Evolutionary conservation across 805 yeast genomes (phyloP).

Genomic region (Zygosaccharomyces bailii): DNA sequence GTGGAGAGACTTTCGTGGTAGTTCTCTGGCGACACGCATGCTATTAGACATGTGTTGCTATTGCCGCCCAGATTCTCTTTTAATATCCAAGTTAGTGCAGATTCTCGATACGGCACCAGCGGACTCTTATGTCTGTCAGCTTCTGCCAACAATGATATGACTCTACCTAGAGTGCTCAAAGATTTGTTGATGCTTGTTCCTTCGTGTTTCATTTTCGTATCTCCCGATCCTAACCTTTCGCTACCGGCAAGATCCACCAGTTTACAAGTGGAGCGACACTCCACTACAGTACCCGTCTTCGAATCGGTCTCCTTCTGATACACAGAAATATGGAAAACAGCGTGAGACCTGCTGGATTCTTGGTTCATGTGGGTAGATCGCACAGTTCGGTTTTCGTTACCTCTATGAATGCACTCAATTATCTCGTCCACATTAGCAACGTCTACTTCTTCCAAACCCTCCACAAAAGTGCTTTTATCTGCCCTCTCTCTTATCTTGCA

Average conservation of each 20-base stretch:
- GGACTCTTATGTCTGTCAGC: conserved; percentile 47
- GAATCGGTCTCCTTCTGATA: conserved; percentile 53
- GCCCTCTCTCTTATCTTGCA: conserved; percentile 37
- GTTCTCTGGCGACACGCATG: conserved; percentile 77
- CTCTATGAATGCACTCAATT: conserved; percentile 53
- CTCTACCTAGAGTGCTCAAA: conserved; percentile 72
- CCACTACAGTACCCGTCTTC: conserved; percentile 12
- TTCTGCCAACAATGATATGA: conserved; percentile 66
- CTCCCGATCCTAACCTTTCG: conserved; percentile 69
- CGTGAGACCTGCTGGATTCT: conserved; percentile 76
- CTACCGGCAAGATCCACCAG: conserved; percentile 87
- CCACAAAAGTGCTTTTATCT: conserved; percentile 49
- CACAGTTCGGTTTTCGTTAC: conserved; percentile 53
- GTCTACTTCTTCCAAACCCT: conserved; percentile 60
- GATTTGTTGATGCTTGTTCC: conserved; percentile 82
- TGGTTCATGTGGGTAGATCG: conserved; percentile 54
- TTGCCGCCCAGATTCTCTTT: conserved; percentile 84
- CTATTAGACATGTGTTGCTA: conserved; percentile 79
- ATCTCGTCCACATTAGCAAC: conserved; percentile 60
- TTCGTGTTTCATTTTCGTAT: conserved; percentile 58
- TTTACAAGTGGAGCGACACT: conserved; percentile 51
- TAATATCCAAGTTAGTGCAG: conserved; percentile 71
- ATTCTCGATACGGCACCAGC: conserved; percentile 65
- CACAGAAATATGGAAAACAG: conserved; percentile 67
- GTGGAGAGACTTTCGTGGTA: conserved; percentile 77